Conservation (phyloP, 2,329 filamentous ascomycete species). For the Aspergillus sp. region DNA sequence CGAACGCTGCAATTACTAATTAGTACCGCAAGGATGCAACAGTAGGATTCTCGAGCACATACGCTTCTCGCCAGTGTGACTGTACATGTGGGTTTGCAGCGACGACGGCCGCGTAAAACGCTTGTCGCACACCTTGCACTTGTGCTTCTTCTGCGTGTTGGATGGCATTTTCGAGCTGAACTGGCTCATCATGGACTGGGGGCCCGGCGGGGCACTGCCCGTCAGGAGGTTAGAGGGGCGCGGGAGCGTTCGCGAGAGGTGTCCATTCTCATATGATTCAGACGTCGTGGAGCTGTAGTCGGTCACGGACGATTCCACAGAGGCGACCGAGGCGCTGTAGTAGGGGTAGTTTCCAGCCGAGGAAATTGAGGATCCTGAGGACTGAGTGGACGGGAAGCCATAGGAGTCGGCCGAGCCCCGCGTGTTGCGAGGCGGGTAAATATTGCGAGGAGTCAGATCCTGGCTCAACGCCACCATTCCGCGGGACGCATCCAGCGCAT, state of each 20-base stretch:
- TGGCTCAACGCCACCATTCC: constrained; percentile 96
- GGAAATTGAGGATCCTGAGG: constrained; percentile 92
- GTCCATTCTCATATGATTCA: constrained; percentile 71
- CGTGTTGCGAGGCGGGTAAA: constrained; percentile 70
- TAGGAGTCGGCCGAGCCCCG: constrained; percentile 82
- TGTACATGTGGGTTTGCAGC: constrained; percentile 96
- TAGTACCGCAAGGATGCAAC: constrained; percentile 13
- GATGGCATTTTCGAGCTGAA: constrained; percentile 96
- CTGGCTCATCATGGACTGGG: constrained; percentile 97
- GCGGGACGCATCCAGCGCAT: constrained; percentile 87
- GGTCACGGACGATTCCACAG: constrained; percentile 73
- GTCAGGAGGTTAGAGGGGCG: constrained; percentile 67
- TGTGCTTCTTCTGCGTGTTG: constrained; percentile 98
- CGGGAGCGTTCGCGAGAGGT: constrained; percentile 78
- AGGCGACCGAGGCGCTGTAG: constrained; percentile 73
- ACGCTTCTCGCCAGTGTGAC: constrained; percentile 98
- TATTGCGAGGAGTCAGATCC: constrained; percentile 81
- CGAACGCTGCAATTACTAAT: constrained; percentile 65
- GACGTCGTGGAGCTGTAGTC: constrained; percentile 90
- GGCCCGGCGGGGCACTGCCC: constrained; percentile 70
- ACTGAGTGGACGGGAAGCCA: constrained; percentile 83
- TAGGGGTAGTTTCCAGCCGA: constrained; percentile 78
- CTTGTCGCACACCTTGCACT: constrained; percentile 99
- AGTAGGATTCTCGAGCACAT: constrained; percentile 51
- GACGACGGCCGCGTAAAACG: constrained; percentile 93